phyloP scores from a whole-genome alignment of 192 early-diverging fungal genomes.

The Coemansia sp. region DNA sequence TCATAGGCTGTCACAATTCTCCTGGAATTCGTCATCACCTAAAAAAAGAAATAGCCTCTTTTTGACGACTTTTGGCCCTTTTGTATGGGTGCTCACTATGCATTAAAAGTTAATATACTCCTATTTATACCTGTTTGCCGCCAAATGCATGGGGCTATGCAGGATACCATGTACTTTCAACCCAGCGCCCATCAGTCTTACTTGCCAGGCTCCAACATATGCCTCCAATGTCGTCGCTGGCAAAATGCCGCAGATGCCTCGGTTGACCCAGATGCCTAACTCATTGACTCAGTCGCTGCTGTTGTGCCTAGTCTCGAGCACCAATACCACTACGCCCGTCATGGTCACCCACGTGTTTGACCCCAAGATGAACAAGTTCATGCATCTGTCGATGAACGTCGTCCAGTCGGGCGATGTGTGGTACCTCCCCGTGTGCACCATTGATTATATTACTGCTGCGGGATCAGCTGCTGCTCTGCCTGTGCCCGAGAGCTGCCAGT shows the following conservation, averaged over 20 bases:
- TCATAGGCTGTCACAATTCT: too few relatives aligned
- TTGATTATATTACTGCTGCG: constrained; percentile 13
- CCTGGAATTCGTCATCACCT: too few relatives aligned
- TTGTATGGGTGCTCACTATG: too few relatives aligned
- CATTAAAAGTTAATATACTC: too few relatives aligned
- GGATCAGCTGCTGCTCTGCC: background rate
- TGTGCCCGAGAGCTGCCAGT: constrained; percentile 11
- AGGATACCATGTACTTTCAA: too few relatives aligned
- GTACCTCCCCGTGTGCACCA: constrained; percentile 38
- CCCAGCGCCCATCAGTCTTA: too few relatives aligned
- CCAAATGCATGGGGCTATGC: too few relatives aligned
- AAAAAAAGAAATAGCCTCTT: too few relatives aligned
- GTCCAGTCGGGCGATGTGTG: constrained; percentile 17
- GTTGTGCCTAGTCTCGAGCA: constrained; percentile 6
- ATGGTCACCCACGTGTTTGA: constrained; percentile 14
- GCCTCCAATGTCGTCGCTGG: background rate
- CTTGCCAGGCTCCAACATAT: too few relatives aligned
- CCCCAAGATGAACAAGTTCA: constrained; percentile 28
- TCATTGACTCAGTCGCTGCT: background rate
- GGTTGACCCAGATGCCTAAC: background rate
- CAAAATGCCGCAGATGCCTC: background rate
- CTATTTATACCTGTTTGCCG: too few relatives aligned
- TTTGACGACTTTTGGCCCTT: too few relatives aligned
- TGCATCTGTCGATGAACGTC: constrained; percentile 11
- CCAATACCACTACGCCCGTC: constrained; percentile 4